Percentiles rank a stretch among this genome's conserved stretches.
Conservation (phyloP, 2,329 filamentous ascomycete genomes). For the Penicillium sp. region DNA sequence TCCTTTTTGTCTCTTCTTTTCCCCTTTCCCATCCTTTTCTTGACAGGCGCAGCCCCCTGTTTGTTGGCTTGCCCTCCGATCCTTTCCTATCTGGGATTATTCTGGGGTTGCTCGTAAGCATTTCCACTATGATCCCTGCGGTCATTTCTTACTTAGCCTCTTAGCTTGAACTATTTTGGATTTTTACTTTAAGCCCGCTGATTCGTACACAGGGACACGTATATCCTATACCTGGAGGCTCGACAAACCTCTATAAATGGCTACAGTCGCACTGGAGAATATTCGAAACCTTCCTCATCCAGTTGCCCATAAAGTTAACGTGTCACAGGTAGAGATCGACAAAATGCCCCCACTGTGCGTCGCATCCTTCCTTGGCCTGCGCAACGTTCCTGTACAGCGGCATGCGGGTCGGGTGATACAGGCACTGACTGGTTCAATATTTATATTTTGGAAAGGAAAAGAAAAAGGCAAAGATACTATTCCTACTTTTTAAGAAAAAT, state of each 20-base stretch:
- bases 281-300: neutral
- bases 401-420: slow-evolving; percentile 27
- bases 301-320: neutral
- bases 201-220: neutral
- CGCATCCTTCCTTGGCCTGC: slow-evolving; percentile 16
- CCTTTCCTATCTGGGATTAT: slow-evolving; percentile 20
- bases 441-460: neutral
- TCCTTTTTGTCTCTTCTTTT: neutral
- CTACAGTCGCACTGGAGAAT: neutral
- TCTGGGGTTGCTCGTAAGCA: slow-evolving; percentile 23
- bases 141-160: neutral
- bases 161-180: neutral
- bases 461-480: neutral
- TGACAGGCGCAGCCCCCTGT: slow-evolving; percentile 9
- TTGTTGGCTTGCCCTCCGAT: slow-evolving; percentile 18
- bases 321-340: slow-evolving; percentile 19
- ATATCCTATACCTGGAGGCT: neutral
- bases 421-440: neutral
- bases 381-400: slow-evolving; percentile 18
- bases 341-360: slow-evolving; percentile 16
- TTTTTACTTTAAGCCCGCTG: neutral
- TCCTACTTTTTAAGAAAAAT: neutral
- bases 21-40: neutral
- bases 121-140: slow-evolving; percentile 9
- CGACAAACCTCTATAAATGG: too few relatives aligned